phyloP scores from a whole-genome alignment of 2,329 filamentous ascomycete species.

The Emericellopsis atlantica region DNA sequence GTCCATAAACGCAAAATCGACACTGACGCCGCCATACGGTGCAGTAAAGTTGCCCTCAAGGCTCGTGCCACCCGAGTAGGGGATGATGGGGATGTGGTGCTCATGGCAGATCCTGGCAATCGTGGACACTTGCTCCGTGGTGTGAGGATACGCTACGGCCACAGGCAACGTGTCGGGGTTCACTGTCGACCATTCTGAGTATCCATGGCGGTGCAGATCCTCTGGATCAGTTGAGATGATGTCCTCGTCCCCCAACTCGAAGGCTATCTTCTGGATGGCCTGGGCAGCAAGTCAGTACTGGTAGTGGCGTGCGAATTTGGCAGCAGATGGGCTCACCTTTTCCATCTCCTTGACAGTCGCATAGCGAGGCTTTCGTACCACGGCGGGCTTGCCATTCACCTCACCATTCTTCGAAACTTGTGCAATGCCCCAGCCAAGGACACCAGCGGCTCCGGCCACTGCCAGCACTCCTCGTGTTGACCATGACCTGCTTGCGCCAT shows the following conservation, averaged over 20 bases:
- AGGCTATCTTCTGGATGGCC: conserved; percentile 43
- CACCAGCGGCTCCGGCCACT: conserved; percentile 1
- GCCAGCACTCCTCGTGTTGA: conserved; percentile 3
- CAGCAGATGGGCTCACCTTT: conserved; percentile 6
- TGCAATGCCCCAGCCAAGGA: conserved; percentile 1
- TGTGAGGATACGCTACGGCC: conserved; percentile 51
- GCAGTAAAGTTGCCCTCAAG: conserved; percentile 86
- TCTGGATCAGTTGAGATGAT: conserved; percentile 51
- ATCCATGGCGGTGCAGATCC: conserved; percentile 49
- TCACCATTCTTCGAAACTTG: background rate
- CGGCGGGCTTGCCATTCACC: background rate
- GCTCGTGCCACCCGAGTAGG: conserved; percentile 76
- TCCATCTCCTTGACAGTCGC: conserved; percentile 22
- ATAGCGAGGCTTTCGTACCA: conserved; percentile 11
- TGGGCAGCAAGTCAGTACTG: conserved; percentile 10
- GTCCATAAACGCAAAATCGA: conserved; percentile 86
- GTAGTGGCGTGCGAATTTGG: background rate
- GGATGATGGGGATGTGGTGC: conserved; percentile 72
- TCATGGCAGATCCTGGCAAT: conserved; percentile 62
- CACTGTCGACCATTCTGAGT: conserved; percentile 53
- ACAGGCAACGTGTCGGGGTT: conserved; percentile 49
- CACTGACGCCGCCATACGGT: conserved; percentile 73
- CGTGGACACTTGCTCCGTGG: conserved; percentile 44
- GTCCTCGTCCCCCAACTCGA: conserved; percentile 33
- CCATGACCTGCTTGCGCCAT: background rate